Percentiles rank a stretch among this genome's conserved stretches.
These are phyloP conservation scores for Saturnispora mendoncae DNA, from an alignment of 805 yeast genomes.

Conservation along the genomic window DNA sequence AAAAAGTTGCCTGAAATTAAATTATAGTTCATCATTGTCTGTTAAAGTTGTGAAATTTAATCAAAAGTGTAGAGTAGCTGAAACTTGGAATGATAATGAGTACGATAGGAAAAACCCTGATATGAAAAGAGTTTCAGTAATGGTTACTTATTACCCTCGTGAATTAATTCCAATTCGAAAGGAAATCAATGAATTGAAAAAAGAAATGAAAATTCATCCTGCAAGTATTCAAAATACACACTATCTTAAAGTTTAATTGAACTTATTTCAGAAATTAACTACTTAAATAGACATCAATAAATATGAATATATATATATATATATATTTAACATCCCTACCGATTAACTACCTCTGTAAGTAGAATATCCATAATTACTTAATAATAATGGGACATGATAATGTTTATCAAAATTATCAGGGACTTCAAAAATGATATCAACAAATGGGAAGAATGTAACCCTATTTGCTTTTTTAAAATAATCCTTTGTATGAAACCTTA, in stretches of 20 bases:
- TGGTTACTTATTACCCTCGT: slow-evolving; percentile 37
- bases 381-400: slow-evolving; percentile 80
- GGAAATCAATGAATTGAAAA: slow-evolving; percentile 57
- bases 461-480: slow-evolving; percentile 40
- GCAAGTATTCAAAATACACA: slow-evolving; percentile 55
- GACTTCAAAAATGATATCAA: slow-evolving; percentile 69
- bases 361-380: slow-evolving; percentile 80
- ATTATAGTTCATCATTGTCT: background rate
- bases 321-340: background rate
- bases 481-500: slow-evolving; percentile 66
- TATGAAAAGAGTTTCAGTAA: slow-evolving; percentile 39
- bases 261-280: no score
- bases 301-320: background rate
- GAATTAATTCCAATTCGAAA: slow-evolving; percentile 48
- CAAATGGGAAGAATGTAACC: slow-evolving; percentile 74
- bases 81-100: slow-evolving; percentile 42
- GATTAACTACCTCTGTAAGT: slow-evolving; percentile 67
- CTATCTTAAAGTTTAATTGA: slow-evolving; percentile 38
- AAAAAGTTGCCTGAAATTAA: no score
- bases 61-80: slow-evolving; percentile 14
- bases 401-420: slow-evolving; percentile 64
- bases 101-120: slow-evolving; percentile 48
- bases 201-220: slow-evolving; percentile 62
- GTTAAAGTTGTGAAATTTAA: slow-evolving; percentile 1
- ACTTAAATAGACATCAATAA: no score